Evolutionary conservation across 805 yeast genomes (phyloP), one percentile per base, ranked within the genome.

Genomic region (Candida krabiensis): DNA sequence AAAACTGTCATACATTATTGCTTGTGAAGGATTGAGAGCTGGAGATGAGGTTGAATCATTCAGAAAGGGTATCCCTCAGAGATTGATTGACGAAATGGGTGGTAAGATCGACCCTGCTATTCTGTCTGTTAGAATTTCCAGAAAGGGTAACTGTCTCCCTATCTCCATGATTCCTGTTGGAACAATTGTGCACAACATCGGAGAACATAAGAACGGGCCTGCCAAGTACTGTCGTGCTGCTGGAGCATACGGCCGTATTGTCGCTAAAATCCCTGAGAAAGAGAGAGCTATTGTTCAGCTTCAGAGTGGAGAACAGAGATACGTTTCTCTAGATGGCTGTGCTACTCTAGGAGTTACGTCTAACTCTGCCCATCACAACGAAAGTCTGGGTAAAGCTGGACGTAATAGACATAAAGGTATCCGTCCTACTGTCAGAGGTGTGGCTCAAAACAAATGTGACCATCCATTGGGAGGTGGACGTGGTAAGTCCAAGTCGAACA

Each of bases 401-500:
- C 80, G 97, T 66, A 73, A 83, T 37, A 83, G 99, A 63, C 83
- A 89, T 73, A 71, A 85, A 60, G 99, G 98, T 47, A 82, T 84
- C 56, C 81, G 98, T 66, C 99, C 99, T 25, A 79, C 83, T 35
- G 97, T 90, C 27, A 84, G 99, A 72, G 99, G 99, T 77, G 86
- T 88, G 53, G 98, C 99, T 34, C 88, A 87, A 96, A 93, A 93
- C 69, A 93, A 93, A 48, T 79, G 82, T 61, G 97, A 93, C 66
- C 99, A 93, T 71, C 99, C 99, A 49, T 90, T 88, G 58, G 99
- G 99, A 74, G 99, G 99, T 83, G 99, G 99, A 70, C 83, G 99
- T 76, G 99, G 99, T 79, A 93, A 93, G 67, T 86, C 96, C 44
- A 93, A 93, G 80, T 87, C 96, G 48, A 90, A 91, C 68, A 91